Evolutionary conservation across 495 filamentous ascomycete species (phyloP), one percentile per base, ranked within the genome.

Genomic region (Chaetomium fimeti): DNA sequence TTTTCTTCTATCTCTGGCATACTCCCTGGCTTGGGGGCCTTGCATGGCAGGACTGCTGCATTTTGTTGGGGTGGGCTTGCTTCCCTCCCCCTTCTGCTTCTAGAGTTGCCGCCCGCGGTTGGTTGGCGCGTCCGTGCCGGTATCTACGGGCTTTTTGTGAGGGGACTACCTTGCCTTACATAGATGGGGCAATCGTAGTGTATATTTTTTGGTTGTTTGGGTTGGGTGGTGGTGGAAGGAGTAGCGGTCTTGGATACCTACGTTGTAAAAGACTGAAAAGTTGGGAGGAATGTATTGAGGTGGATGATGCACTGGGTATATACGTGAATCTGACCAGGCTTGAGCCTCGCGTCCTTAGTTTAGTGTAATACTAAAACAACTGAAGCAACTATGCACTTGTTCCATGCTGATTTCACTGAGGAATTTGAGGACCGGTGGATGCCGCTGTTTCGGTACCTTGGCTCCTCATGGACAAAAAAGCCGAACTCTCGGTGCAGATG

Each of bases 91-190:
- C 20, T 51, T 51, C 16, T 51, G 24, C 49, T 52, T 52, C 49
- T 52, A 28, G 13, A 52, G 12, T 25, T 29, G 49, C 49, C 4
- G 9, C 28, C 51, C 27, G 13, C 6, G 27, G 51, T 32, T 27
- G 51, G 27, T 20, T 54, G 51, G 32, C 32, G 7, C 24, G 51
- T 54, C 51, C 13, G 28, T 54, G n/a, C 51, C 22, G 51, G 51
- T 54, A n/a, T n/a, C n/a, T 18, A 54, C 51, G 51, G 51, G 15
- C 27, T 29, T 54, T 18, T 32, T 32, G 3, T 36, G 32, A 32
- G 13, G 32, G 11, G 24, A 32, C 22, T 52, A 27, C n/a, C n/a
- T n/a, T n/a, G n/a, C n/a, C n/a, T n/a, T n/a, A n/a, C n/a, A n/a
- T n/a, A n/a, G 27, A 32, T 52, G 22, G 40, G 13, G 11, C 11